Percentiles rank a stretch among this genome's conserved stretches.
These are phyloP conservation scores for Rauvolfia tetraphylla DNA, from an alignment of 257 asterid species.

Conservation along the genomic window DNA sequence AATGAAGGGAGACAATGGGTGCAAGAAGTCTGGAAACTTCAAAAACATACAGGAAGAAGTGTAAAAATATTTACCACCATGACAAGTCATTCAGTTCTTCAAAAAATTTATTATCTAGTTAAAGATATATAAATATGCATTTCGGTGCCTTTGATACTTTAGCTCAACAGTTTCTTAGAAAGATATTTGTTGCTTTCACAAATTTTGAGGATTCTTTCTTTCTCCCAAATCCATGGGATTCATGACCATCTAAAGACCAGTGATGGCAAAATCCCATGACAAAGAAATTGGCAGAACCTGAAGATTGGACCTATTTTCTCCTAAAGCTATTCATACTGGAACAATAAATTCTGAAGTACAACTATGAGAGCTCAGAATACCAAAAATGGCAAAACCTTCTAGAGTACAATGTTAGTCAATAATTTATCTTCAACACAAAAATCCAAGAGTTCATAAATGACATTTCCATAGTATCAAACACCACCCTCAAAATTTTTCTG, in stretches of 20 bases:
- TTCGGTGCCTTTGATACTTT: neutral
- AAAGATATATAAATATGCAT: neutral
- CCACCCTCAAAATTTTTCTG: neutral
- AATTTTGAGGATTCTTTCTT: neutral
- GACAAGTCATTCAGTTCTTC: neutral
- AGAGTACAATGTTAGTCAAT: neutral
- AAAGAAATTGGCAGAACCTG: neutral
- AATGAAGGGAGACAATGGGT: neutral
- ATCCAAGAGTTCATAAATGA: neutral
- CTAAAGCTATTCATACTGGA: neutral
- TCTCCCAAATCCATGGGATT: neutral
- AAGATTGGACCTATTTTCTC: neutral
- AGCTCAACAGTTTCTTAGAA: neutral
- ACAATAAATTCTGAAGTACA: neutral
- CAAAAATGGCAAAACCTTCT: neutral
- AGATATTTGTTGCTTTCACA: neutral
- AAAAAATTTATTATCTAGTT: neutral
- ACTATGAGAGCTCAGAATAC: neutral
- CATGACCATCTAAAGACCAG: neutral
- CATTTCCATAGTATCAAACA: neutral
- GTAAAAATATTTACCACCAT: neutral
- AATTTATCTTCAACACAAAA: neutral
- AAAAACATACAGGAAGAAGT: neutral
- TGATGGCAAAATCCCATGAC: neutral
- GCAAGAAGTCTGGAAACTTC: neutral